phyloP scores from a whole-genome alignment of 352 stramenopile species.

The Aphanomyces cochlioides region DNA sequence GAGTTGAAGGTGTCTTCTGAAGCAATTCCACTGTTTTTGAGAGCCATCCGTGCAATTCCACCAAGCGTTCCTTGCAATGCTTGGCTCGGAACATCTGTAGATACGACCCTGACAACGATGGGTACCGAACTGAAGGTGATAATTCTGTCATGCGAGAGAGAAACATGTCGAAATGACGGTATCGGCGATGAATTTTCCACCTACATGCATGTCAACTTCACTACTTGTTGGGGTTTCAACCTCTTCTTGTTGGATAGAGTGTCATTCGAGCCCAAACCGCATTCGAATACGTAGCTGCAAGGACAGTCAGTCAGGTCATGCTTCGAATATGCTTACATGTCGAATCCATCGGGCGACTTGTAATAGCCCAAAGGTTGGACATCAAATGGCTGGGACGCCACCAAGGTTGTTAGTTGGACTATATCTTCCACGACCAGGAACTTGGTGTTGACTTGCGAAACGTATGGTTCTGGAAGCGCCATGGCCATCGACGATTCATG shows the following conservation, averaged over 20 bases:
- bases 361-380: constrained; percentile 76
- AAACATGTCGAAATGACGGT: constrained; percentile 78
- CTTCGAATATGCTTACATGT: constrained; percentile 52
- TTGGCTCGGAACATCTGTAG: constrained; percentile 79
- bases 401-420: constrained; percentile 48
- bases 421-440: constrained; percentile 64
- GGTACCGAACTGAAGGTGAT: constrained; percentile 52
- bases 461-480: constrained; percentile 54
- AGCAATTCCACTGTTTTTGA: constrained; percentile 62
- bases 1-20: constrained; percentile 36
- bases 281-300: constrained; percentile 77
- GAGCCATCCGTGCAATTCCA: constrained; percentile 70
- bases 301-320: background rate
- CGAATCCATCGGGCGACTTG: constrained; percentile 66
- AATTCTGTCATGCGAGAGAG: constrained; percentile 58
- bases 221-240: background rate
- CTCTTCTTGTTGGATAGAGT: constrained; percentile 31
- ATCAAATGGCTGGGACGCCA: constrained; percentile 47
- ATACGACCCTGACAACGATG: constrained; percentile 65
- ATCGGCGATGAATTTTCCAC: constrained; percentile 84
- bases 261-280: constrained; percentile 38
- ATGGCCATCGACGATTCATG: constrained; percentile 36
- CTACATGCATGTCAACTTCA: constrained; percentile 21
- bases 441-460: constrained; percentile 57
- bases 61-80: constrained; percentile 68